Evolutionary conservation across 768 basidiomycete genomes (phyloP), one percentile per base, ranked within the genome.

Genomic region (Tephrocybe rancida): DNA sequence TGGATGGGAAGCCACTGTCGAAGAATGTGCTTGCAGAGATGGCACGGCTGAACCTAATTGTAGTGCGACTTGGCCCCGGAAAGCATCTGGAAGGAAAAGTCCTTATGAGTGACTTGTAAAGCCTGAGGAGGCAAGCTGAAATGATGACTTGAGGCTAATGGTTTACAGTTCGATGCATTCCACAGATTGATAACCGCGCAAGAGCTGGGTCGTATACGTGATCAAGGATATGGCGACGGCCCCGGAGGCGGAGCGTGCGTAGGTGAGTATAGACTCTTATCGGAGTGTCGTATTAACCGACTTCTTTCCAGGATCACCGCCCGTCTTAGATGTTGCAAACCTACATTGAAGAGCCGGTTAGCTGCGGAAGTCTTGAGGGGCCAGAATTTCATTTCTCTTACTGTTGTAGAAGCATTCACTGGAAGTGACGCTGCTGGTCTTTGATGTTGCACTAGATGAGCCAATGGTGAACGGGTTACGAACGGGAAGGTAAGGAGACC

Each of bases 51-150:
- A 67, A 65, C 44, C 45, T 69, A 24, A 58, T 71, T 44, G 87
- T 88, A 3, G 94, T 95, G 92, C 80, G 91, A 19, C 67, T 92
- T 54, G 94, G 94, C 30, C 93, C 94, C 0, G 92, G 90, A 30
- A 86, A 88, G 62, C 93, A 95, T 61, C 72, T 95, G 38, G 79
- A 90, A 61, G 93, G 92, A 1, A 75, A 80, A n/a, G 79, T 73
- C 6, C 74, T 96, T 2, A 84, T 92, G 78, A 80, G 76, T 52
- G 89, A 3, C 63, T 87, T 27, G 83, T 94, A 18, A 82, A 83
- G 57, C 89, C 90, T 1, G 90, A 92, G 66, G 81, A 88, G 71
- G 86, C 84, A 41, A 42, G 76, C 25, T 2, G 3, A 6, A 37
- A 14, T 3, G 9, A 11, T 3, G 7, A 6, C 34, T 25, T 16